Evolutionary conservation across 2,329 filamentous ascomycete genomes (phyloP), one percentile per base, ranked within the genome.

Genomic region (Colletotrichum sp.): DNA sequence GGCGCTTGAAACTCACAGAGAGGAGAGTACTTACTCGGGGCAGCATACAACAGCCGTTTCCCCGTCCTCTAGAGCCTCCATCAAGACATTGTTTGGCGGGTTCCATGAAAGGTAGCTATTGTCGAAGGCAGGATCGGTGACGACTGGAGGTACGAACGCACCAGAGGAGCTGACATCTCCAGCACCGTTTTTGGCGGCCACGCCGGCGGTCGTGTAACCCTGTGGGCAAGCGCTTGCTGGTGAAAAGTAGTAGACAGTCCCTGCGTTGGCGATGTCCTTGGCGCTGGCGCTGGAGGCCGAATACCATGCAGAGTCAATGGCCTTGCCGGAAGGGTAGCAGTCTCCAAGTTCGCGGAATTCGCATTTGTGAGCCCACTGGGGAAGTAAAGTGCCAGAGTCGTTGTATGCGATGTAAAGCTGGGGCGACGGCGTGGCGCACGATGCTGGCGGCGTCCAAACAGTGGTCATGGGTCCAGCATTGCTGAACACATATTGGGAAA

Each of bases 201-300:
- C 77, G 10, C 78, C 81, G 4, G 72, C 80, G 3, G 79, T 82
- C 18, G 78, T 79, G 79, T 80, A 80, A 2, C 77, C 78, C 1
- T 77, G 73, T 2, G 80, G 80, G n/a, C 79, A 83, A 13, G 66
- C 55, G 4, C 80, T 30, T 3, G 78, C 81, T 0, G 80, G 79
- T 1, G 81, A 83, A 66, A 78, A 74, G 55, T 81, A 80, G 2
- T 64, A 28, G 9, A 80, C 24, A 10, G 76, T 68, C 1, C 76
- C 6, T 9, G 48, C 8, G 1, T 61, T 21, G 56, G 21, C 21
- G 56, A n/a, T 8, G 26, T 28, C 13, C 1, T 32, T 32, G 30
- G 30, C 30, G 26, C 13, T n/a, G 36, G 28, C n/a, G 5, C 8
- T 36, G n/a, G 16, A 6, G 24, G 28, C 26, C 4, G 38, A 62